Percentiles rank a stretch among this genome's conserved stretches.
Conservation (phyloP, 331 rosid species). For the Pyracantha coccinea region DNA sequence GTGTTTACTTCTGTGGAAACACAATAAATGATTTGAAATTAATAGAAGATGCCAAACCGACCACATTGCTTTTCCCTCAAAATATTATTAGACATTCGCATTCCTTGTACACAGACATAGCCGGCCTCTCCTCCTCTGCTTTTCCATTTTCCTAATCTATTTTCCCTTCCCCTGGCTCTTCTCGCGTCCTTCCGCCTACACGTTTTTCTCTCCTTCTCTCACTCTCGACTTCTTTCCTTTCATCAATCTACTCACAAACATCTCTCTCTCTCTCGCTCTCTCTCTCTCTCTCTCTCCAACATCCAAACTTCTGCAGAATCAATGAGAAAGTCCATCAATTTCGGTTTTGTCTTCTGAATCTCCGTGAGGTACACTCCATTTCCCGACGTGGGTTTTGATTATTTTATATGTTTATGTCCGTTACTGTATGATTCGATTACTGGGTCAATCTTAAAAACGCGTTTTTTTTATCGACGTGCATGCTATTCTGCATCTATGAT, state of each 20-base stretch:
- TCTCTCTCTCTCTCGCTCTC: constrained; percentile 3
- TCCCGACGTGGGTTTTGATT: constrained; percentile 10
- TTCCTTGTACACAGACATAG: neutral
- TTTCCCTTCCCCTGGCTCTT: constrained; percentile 40
- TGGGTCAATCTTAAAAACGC: constrained; percentile 17
- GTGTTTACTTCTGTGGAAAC: neutral
- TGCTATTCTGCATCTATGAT: constrained; percentile 6
- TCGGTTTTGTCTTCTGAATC: constrained; percentile 24
- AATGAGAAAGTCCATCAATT: constrained; percentile 12
- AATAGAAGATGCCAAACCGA: neutral
- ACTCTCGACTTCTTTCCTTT: neutral
- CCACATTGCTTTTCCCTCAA: neutral
- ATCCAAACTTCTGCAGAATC: neutral
- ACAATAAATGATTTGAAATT: neutral
- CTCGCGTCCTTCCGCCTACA: constrained; percentile 60
- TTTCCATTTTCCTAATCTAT: constrained; percentile 3
- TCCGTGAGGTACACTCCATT: constrained; percentile 27
- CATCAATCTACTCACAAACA: neutral
- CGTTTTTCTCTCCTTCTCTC: constrained; percentile 21
- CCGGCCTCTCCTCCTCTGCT: constrained; percentile 2
- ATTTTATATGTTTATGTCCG: neutral
- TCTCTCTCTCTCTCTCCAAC: neutral
- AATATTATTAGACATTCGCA: neutral
- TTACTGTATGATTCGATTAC: constrained; percentile 3
- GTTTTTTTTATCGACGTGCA: constrained; percentile 11